phyloP scores from a whole-genome alignment of 2,329 filamentous ascomycete genomes.

The Volutella citrinella region DNA sequence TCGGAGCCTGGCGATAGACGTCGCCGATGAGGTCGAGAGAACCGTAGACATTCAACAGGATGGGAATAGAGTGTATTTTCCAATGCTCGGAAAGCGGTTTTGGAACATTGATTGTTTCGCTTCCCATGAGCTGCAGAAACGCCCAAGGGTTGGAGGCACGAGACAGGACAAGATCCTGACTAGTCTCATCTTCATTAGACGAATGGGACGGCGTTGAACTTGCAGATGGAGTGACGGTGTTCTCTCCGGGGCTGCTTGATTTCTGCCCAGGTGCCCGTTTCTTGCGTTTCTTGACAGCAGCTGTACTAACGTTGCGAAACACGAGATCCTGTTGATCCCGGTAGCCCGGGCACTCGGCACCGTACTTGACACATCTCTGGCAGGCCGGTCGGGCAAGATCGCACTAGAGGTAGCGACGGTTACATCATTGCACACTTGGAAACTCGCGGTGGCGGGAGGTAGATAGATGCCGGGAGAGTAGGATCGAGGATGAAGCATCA shows the following conservation, averaged over 20 bases:
- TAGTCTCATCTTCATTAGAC: no score
- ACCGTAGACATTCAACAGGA: conserved; percentile 37
- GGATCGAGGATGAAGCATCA: conserved; percentile 4
- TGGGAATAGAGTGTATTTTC: conserved; percentile 37
- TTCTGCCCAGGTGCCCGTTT: no score
- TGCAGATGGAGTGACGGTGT: no score
- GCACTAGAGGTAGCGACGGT: no score
- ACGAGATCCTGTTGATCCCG: conserved; percentile 37
- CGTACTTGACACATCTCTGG: conserved; percentile 40
- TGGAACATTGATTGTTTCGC: conserved; percentile 11
- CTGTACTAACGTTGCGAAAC: conserved; percentile 34
- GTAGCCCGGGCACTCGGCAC: conserved; percentile 37
- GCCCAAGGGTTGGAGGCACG: conserved; percentile 1
- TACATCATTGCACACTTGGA: no score
- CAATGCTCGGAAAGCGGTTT: conserved; percentile 33
- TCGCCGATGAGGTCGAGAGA: conserved; percentile 32
- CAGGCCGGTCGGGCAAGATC: conserved; percentile 38
- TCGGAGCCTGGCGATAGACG: conserved; percentile 22
- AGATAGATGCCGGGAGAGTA: not conserved
- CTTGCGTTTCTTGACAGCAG: conserved; percentile 28
- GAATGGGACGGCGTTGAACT: no score
- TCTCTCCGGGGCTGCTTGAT: no score
- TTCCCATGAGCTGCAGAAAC: no score
- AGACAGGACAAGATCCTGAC: conserved; percentile 12
- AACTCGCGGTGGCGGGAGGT: no score